These are phyloP conservation scores for Blastocystis sp. DNA, from an alignment of 352 stramenopile species.

Conservation along the genomic window DNA sequence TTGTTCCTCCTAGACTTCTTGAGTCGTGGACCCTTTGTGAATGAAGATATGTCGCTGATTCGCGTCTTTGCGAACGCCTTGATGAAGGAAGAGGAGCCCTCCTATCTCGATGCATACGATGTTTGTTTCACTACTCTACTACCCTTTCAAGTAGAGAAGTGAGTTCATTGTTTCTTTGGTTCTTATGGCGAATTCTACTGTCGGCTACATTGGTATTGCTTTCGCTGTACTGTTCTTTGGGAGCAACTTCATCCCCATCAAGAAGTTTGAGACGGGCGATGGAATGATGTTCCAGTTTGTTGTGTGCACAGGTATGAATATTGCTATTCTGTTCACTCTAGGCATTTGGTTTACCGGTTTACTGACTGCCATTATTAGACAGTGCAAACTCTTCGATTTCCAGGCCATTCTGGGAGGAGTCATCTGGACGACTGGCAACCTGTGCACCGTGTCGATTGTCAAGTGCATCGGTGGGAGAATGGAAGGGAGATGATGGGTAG, in stretches of 20 bases:
- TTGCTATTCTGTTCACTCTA: background rate
- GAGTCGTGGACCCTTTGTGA: slow-evolving; percentile 12
- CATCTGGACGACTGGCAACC: slow-evolving; percentile 67
- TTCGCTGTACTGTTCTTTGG: slow-evolving; percentile 64
- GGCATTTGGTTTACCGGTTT: slow-evolving; percentile 58
- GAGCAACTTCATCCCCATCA: slow-evolving; percentile 69
- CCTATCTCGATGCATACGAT: background rate
- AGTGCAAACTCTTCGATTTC: slow-evolving; percentile 55
- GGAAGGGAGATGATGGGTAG: background rate
- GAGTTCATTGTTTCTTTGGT: background rate
- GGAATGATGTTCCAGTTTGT: slow-evolving; percentile 65
- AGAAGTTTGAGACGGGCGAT: slow-evolving; percentile 62
- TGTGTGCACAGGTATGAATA: slow-evolving; percentile 19
- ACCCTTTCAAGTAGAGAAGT: no score
- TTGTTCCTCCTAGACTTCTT: slow-evolving; percentile 9
- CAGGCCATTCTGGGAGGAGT: slow-evolving; percentile 65
- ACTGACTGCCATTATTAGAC: background rate
- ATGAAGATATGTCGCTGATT: slow-evolving; percentile 14
- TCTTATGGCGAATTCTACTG: background rate
- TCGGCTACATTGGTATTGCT: slow-evolving; percentile 34
- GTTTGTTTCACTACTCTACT: slow-evolving; percentile 7
- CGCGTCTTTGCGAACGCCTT: slow-evolving; percentile 11
- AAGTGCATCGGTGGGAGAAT: slow-evolving; percentile 43
- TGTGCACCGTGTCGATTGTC: slow-evolving; percentile 60
- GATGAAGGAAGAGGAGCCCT: slow-evolving; percentile 31